Conservation (phyloP, 208 protist species). For the Crithidia sp. region DNA sequence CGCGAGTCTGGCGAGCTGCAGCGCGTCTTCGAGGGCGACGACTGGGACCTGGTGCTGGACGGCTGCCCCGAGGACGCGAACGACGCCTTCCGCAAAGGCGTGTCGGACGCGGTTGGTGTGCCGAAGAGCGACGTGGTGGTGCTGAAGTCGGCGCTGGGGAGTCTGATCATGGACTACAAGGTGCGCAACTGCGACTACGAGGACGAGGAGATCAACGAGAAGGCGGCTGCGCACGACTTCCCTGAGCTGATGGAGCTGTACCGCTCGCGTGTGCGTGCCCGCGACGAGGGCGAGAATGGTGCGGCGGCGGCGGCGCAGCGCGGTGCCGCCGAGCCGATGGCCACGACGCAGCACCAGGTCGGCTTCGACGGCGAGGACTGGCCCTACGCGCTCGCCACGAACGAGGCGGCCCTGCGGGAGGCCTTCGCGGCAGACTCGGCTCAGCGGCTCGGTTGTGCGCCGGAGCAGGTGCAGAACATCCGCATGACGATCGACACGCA, state of each 20-base stretch:
- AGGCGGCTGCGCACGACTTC: slow-evolving; percentile 39
- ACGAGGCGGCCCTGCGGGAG: slow-evolving; percentile 33
- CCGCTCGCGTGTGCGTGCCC: slow-evolving; percentile 33
- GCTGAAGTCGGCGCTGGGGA: slow-evolving; percentile 39
- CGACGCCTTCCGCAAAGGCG: slow-evolving; percentile 41
- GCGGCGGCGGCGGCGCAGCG: slow-evolving; percentile 8
- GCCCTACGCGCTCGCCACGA: slow-evolving; percentile 43
- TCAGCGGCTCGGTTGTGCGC: slow-evolving; percentile 30
- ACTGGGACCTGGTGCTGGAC: slow-evolving; percentile 59
- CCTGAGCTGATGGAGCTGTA: slow-evolving; percentile 61
- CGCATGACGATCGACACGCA: slow-evolving; percentile 30
- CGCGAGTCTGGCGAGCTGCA: slow-evolving; percentile 39
- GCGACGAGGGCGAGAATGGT: slow-evolving; percentile 16
- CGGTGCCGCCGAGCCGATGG: slow-evolving; percentile 8
- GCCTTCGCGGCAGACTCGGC: slow-evolving; percentile 17
- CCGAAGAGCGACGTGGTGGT: slow-evolving; percentile 35
- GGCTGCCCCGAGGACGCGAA: slow-evolving; percentile 28
- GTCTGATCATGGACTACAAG: slow-evolving; percentile 57
- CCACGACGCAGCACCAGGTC: slow-evolving; percentile 52
- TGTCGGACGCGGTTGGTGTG: slow-evolving; percentile 30
- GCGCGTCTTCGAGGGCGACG: slow-evolving; percentile 55
- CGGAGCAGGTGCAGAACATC: slow-evolving; percentile 33
- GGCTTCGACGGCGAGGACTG: slow-evolving; percentile 81
- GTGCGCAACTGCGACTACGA: slow-evolving; percentile 36
- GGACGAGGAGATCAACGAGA: slow-evolving; percentile 37